Evolutionary conservation across 805 yeast genomes (phyloP).

Genomic region (Candida tallmaniae): DNA sequence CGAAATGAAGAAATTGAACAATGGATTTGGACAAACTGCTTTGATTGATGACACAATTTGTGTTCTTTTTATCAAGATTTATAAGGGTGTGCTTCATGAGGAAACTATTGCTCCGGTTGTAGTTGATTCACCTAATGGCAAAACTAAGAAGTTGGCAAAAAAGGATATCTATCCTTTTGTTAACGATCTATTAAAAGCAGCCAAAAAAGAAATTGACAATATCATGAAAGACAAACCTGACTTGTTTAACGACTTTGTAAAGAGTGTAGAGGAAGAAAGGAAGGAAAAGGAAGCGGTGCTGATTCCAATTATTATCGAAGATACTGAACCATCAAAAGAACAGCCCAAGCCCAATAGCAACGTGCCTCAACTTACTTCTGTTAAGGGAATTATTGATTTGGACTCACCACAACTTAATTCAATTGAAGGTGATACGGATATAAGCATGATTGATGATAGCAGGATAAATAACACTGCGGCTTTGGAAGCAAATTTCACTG

Average conservation of each 20-base stretch:
- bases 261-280: not conserved
- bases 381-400: not conserved
- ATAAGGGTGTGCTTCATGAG: conserved; percentile 12
- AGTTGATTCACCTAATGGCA: conserved; percentile 27
- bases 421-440: too few species aligned
- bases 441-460: too few species aligned
- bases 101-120: not conserved
- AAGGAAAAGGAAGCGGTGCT: not conserved
- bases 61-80: conserved; percentile 53
- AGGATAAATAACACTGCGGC: too few species aligned
- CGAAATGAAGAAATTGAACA: conserved; percentile 67
- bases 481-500: too few species aligned
- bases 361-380: not conserved
- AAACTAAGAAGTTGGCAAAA: conserved; percentile 35
- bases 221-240: conserved; percentile 27
- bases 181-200: conserved; percentile 27
- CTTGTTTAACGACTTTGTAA: conserved; percentile 24
- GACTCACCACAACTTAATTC: too few species aligned
- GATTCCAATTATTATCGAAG: conserved; percentile 1
- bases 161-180: conserved; percentile 39
- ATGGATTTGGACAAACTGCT: conserved; percentile 78
- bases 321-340: not conserved
- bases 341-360: not conserved
- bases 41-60: conserved; percentile 69
- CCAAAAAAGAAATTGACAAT: conserved; percentile 27